Evolutionary conservation across 2,329 filamentous ascomycete genomes (phyloP).

Genomic region (Neurospora crassa): DNA sequence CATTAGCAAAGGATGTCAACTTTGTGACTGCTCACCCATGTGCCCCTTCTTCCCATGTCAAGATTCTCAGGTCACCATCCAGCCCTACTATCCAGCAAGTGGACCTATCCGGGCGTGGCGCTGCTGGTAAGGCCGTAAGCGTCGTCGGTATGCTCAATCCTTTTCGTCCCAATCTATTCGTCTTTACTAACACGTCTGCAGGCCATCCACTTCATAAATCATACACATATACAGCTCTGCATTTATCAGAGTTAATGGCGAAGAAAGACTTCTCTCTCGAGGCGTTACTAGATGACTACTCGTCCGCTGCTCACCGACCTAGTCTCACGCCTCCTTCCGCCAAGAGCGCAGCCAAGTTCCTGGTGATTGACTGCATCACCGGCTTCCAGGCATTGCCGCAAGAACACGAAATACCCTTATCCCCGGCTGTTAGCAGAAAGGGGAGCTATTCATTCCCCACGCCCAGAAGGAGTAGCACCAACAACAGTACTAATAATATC

Average conservation of each 20-base stretch:
- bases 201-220: constrained; percentile 56
- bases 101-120: constrained; percentile 38
- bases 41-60: constrained; percentile 45
- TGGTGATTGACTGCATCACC: constrained; percentile 56
- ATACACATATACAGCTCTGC: constrained; percentile 50
- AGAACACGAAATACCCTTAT: constrained; percentile 37
- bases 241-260: constrained; percentile 46
- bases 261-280: constrained; percentile 36
- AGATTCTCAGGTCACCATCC: constrained; percentile 48
- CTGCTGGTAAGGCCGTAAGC: constrained; percentile 34
- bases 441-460: constrained; percentile 15
- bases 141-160: constrained; percentile 27
- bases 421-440: constrained; percentile 34
- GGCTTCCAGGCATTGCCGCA: constrained; percentile 35
- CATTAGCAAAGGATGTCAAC: constrained; percentile 47
- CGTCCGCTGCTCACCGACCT: constrained; percentile 23
- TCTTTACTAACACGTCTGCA: constrained; percentile 18
- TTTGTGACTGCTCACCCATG: constrained; percentile 61
- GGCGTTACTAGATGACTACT: constrained; percentile 32
- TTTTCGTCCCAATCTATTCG: neutral
- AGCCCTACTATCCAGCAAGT: constrained; percentile 51
- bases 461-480: neutral
- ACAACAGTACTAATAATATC: neutral
- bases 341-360: constrained; percentile 32
- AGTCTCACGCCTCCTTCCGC: constrained; percentile 22